Base-by-base conservation (phyloP, 352 stramenopile genomes). In the Phytopythium chamaehyphon region DNA sequence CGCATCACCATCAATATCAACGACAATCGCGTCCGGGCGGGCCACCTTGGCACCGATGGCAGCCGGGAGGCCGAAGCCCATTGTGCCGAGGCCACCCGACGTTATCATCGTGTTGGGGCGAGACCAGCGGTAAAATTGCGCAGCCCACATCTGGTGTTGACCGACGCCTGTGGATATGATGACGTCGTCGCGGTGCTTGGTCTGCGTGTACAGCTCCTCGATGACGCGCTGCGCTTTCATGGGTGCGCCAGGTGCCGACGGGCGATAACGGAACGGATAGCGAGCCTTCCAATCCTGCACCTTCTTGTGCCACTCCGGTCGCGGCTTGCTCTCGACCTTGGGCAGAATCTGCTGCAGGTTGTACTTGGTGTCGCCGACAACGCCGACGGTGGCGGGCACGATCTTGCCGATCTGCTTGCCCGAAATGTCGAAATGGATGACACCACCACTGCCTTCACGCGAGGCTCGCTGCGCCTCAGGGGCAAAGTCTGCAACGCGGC, bases 61-160 rank as follows among this genome's bases (percentile, higher is more conserved):
- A 18, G 96, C 93, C 7, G 93, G 93, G 14, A 97, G 72, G 40
- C 92, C 90, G 57, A 97, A 97, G 53, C 95, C 95, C 95, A 98
- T 98, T 6, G 95, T 98, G 54, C 95, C 95, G 28, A 98, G 70
- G 35, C 92, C 96, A 36, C 93, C 95, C 31, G 88, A 97, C 15
- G 86, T 97, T 40, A 98, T 90, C 69, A 97, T 86, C 69, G 96
- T 84, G 68, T 96, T 87, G 22, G 95, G 95, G 43, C 92, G 60
- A n/a, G 79, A 97, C 92, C 93, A 98, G 35, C 92, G 95, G 65
- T 98, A 97, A 55, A 97, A 96, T 76, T 98, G 95, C 23, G 95
- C 95, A 11, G 95, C 89, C 71, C 95, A 97, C 95, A 98, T 98
- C 76, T 98, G 95, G 63, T 98, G 95, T 72, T 98, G 95, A 14